phyloP scores from a whole-genome alignment of 306 rosid genomes.

The Trichosanthes cucumerina region DNA sequence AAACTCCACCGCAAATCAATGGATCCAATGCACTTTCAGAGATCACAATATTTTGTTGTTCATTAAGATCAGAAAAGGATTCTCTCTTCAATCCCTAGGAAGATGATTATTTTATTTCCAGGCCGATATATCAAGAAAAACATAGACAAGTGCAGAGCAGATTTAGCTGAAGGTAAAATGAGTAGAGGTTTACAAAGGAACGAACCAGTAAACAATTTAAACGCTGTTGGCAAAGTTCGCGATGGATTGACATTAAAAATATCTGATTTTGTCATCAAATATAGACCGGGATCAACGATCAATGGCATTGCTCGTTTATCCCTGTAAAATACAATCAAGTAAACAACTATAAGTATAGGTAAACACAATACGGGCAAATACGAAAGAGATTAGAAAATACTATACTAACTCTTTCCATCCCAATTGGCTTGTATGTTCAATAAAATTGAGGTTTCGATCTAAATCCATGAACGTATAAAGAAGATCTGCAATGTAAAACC shows the following conservation, averaged over 20 bases:
- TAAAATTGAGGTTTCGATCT: constrained; percentile 63
- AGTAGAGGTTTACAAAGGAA: background rate
- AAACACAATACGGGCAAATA: background rate
- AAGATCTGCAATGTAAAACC: constrained; percentile 43
- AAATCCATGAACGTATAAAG: constrained; percentile 43
- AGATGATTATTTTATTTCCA: background rate
- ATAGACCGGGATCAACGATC: constrained; percentile 84
- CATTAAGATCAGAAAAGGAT: background rate
- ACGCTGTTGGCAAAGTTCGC: constrained; percentile 70
- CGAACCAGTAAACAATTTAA: constrained; percentile 85
- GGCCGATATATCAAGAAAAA: background rate
- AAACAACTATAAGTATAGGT: background rate
- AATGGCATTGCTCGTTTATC: constrained; percentile 86
- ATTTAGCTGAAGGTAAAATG: background rate
- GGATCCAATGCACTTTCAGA: background rate
- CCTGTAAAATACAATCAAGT: constrained; percentile 28
- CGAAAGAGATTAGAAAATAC: constrained; percentile 10
- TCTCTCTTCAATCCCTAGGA: background rate
- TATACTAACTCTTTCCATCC: constrained; percentile 83
- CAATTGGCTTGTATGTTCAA: constrained; percentile 84
- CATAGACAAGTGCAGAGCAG: background rate
- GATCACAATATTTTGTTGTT: background rate
- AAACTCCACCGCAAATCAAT: background rate
- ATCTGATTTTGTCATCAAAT: constrained; percentile 54
- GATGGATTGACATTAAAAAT: constrained; percentile 53